Conservation (phyloP, 345 rosid genomes). For the Heritiera littoralis region DNA sequence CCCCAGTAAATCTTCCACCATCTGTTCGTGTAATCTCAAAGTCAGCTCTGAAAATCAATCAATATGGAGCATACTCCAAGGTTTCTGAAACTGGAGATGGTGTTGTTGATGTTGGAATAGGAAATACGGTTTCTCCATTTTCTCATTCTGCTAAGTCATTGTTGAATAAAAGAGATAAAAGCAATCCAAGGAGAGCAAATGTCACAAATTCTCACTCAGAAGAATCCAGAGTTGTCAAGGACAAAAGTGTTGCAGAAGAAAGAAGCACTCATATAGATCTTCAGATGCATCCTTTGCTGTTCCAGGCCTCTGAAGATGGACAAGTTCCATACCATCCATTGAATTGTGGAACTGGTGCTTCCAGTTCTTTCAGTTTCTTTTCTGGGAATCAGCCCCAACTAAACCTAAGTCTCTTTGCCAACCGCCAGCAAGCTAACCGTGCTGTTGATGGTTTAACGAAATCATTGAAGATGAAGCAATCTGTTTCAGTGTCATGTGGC, state of each 20-base stretch:
- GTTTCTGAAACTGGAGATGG: slow-evolving; percentile 29
- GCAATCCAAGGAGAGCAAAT: slow-evolving; percentile 34
- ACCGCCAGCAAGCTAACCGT: slow-evolving; percentile 52
- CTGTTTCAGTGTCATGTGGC: slow-evolving; percentile 42
- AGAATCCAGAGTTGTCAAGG: slow-evolving; percentile 34
- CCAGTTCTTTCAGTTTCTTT: slow-evolving; percentile 71
- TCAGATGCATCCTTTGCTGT: slow-evolving; percentile 91
- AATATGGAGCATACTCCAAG: slow-evolving; percentile 38
- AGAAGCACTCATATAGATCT: slow-evolving; percentile 51
- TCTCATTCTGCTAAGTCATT: slow-evolving; percentile 30
- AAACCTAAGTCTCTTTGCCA: slow-evolving; percentile 69
- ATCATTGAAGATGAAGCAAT: slow-evolving; percentile 45
- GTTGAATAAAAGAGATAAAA: slow-evolving; percentile 32
- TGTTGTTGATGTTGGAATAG: slow-evolving; percentile 40
- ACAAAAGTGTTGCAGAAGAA: slow-evolving; percentile 45
- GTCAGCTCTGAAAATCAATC: slow-evolving; percentile 54
- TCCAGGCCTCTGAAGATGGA: slow-evolving; percentile 67
- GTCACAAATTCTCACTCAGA: slow-evolving; percentile 35
- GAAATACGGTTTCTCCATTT: slow-evolving; percentile 38
- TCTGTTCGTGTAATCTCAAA: slow-evolving; percentile 79
- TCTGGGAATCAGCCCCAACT: slow-evolving; percentile 78
- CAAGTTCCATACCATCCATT: slow-evolving; percentile 52
- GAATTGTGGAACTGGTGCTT: slow-evolving; percentile 36
- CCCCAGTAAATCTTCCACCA: slow-evolving; percentile 91
- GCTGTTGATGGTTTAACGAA: slow-evolving; percentile 36